Percentiles rank a stretch among this genome's conserved stretches.
phyloP scores from a whole-genome alignment of 2,329 filamentous ascomycete genomes.

The Trichoderma koningii region DNA sequence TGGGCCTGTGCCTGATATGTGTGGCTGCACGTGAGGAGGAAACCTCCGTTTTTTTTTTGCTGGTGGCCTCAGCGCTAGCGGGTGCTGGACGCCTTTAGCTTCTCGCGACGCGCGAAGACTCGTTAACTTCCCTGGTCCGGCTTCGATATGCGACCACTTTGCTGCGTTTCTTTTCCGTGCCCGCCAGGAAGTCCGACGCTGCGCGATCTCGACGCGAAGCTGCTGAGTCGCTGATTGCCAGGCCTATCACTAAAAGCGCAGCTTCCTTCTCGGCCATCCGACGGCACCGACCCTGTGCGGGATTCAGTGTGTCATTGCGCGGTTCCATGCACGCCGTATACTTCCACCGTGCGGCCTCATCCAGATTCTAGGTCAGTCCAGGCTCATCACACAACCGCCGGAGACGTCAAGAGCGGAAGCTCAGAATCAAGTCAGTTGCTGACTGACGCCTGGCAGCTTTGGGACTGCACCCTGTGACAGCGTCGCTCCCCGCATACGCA shows the following conservation, averaged over 20 bases:
- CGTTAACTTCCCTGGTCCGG: conserved; percentile 17
- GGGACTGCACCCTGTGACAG: not conserved
- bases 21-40: conserved; percentile 27
- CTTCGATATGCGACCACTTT: conserved; percentile 17
- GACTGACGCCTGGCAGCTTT: not conserved
- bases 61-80: conserved; percentile 25
- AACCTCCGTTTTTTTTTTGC: conserved; percentile 3
- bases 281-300: not conserved
- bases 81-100: not conserved
- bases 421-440: not conserved
- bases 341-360: conserved; percentile 1
- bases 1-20: conserved; percentile 7
- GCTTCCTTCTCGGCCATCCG: not conserved
- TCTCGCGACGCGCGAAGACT: conserved; percentile 27
- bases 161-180: conserved; percentile 11
- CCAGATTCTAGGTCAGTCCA: conserved; percentile 17
- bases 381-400: not conserved
- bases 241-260: not conserved
- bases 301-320: conserved; percentile 24
- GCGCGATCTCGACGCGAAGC: conserved; percentile 12
- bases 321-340: conserved; percentile 26
- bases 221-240: not conserved
- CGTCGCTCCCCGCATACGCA: not conserved
- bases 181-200: conserved; percentile 1
- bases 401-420: not conserved